Conservation (phyloP, 768 basidiomycete species). For the Lentinula edodes region DNA sequence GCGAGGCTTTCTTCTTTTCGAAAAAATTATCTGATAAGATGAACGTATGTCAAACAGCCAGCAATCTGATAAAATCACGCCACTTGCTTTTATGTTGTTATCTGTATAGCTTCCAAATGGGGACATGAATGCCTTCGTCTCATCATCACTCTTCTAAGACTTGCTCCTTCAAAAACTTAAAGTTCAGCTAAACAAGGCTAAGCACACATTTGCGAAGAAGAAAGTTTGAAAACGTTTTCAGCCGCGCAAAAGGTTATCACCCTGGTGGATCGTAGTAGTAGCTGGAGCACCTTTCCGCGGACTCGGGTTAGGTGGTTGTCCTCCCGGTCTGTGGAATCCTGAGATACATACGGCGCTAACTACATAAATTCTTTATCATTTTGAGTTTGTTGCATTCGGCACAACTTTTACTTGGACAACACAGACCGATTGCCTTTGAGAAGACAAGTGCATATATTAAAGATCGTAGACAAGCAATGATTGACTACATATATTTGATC, state of each 20-base stretch:
- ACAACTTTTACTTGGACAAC: slow-evolving; percentile 48
- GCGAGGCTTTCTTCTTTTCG: not conserved
- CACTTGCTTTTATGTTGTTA: not conserved
- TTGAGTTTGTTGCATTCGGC: not conserved
- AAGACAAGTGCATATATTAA: slow-evolving; percentile 12
- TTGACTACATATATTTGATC: slow-evolving; percentile 45
- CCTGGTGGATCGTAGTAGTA: too few species aligned
- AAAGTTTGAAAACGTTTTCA: too few species aligned
- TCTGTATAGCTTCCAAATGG: slow-evolving; percentile 12
- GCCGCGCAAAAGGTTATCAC: too few species aligned
- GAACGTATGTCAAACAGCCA: not conserved
- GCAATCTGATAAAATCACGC: not conserved
- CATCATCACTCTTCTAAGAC: too few species aligned
- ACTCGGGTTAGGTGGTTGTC: too few species aligned
- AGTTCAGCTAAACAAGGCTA: too few species aligned
- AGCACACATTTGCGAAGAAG: too few species aligned
- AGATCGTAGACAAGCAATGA: not conserved
- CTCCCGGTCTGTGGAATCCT: too few species aligned
- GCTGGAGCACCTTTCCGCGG: too few species aligned
- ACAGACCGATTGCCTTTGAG: slow-evolving; percentile 45
- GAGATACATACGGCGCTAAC: too few species aligned
- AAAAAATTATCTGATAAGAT: slow-evolving; percentile 24
- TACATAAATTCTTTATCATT: too few species aligned
- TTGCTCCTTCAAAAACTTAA: too few species aligned
- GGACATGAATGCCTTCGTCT: not conserved